These are phyloP conservation scores for Phaseolus coccineus DNA, from an alignment of 331 rosid species.

Conservation along the genomic window DNA sequence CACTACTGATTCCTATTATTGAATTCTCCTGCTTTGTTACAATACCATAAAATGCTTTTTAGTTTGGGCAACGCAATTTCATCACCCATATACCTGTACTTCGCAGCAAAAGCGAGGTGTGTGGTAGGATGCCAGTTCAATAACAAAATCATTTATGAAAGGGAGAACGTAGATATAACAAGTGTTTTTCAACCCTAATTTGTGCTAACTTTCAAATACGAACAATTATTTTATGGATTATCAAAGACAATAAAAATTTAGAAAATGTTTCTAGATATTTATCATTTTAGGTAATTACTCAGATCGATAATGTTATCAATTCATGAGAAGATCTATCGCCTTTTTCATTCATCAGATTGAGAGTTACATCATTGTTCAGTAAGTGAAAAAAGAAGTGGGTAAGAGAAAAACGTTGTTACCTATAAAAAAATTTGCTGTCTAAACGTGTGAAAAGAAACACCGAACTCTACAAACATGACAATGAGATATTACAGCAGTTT, in stretches of 20 bases:
- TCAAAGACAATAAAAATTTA: not conserved
- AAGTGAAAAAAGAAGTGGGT: slow-evolving; percentile 2
- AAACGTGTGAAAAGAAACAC: slow-evolving; percentile 45
- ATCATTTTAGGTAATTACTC: slow-evolving; percentile 1
- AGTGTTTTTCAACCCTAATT: not conserved
- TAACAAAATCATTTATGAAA: not conserved
- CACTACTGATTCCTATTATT: slow-evolving; percentile 43
- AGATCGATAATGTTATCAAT: not conserved
- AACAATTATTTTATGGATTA: not conserved
- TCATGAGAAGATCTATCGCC: not conserved
- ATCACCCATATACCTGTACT: not conserved
- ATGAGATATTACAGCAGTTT: slow-evolving; percentile 44
- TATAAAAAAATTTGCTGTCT: slow-evolving; percentile 44
- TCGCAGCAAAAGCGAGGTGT: not conserved
- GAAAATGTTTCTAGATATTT: not conserved
- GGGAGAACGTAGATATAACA: not conserved
- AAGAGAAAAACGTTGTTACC: slow-evolving; percentile 30
- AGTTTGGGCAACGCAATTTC: not conserved
- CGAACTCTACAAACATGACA: slow-evolving; percentile 31
- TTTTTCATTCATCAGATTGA: slow-evolving; percentile 39
- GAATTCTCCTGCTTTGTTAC: slow-evolving; percentile 36
- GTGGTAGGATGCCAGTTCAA: slow-evolving; percentile 14
- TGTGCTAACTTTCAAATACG: not conserved
- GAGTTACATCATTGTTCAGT: slow-evolving; percentile 31
- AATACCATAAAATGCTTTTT: slow-evolving; percentile 2